Percentiles rank a stretch among this genome's conserved stretches.
Evolutionary conservation across 306 rosid genomes (phyloP).

Genomic region (Cicer chorassanicum): DNA sequence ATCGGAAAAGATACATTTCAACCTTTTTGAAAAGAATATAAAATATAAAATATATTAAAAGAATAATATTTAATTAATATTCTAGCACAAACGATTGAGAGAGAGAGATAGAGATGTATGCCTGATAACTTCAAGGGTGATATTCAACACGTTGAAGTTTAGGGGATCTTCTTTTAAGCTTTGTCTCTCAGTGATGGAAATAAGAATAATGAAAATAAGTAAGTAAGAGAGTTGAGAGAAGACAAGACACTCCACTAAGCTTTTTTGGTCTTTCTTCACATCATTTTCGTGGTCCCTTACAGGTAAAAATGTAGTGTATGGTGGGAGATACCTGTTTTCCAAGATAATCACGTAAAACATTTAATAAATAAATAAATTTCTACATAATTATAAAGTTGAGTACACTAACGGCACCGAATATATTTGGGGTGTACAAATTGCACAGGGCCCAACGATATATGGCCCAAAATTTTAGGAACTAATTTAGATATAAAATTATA

Average conservation of each 20-base stretch:
- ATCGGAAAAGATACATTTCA: too few relatives aligned
- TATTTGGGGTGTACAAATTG: too few relatives aligned
- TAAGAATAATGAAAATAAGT: constrained; percentile 60
- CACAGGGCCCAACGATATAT: too few relatives aligned
- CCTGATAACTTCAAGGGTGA: constrained; percentile 62
- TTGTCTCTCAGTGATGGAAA: constrained; percentile 68
- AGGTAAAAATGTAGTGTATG: constrained; percentile 58
- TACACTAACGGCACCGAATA: too few relatives aligned
- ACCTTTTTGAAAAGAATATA: too few relatives aligned
- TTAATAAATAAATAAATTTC: not conserved
- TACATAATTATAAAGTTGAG: not conserved
- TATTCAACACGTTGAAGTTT: constrained; percentile 66
- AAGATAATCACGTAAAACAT: too few relatives aligned
- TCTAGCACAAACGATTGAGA: not conserved
- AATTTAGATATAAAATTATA: too few relatives aligned
- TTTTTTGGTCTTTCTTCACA: constrained; percentile 8
- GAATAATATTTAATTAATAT: not conserved
- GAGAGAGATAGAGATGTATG: not conserved
- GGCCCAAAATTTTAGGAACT: too few relatives aligned
- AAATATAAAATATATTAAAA: too few relatives aligned
- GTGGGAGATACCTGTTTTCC: constrained; percentile 68
- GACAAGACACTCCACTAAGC: constrained; percentile 43
- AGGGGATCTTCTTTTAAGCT: constrained; percentile 73
- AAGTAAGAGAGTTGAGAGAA: constrained; percentile 71
- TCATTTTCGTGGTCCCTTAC: constrained; percentile 22